Conservation (phyloP, 164 flowering plant genomes). For the Liquidambar formosana region DNA sequence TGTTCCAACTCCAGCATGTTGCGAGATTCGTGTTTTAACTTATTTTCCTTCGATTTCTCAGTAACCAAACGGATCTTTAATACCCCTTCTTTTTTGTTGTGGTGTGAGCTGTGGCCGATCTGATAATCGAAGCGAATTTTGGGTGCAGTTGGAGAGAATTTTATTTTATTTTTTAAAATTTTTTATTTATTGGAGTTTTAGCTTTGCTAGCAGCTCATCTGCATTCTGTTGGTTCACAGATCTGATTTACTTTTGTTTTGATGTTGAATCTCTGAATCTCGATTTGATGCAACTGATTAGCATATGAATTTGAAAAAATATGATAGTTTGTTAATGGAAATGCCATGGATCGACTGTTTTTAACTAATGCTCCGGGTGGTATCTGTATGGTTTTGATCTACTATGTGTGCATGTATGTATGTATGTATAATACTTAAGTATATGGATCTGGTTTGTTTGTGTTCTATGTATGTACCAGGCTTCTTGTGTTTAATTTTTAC, state of each 20-base stretch:
- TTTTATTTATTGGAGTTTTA: neutral
- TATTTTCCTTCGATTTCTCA: neutral
- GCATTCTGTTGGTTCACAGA: neutral
- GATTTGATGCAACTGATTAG: too few relatives aligned
- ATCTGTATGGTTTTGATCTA: too few relatives aligned
- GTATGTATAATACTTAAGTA: too few relatives aligned
- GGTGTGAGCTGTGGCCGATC: conserved; percentile 12
- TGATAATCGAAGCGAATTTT: neutral
- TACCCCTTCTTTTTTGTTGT: neutral
- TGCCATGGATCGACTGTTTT: neutral
- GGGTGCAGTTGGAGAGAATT: neutral
- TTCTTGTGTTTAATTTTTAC: too few relatives aligned
- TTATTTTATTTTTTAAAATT: too few relatives aligned
- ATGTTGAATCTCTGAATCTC: too few relatives aligned
- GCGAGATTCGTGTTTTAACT: neutral
- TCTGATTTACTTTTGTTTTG: conserved; percentile 3
- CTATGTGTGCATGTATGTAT: too few relatives aligned
- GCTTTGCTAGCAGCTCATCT: neutral
- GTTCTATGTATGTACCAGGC: too few relatives aligned
- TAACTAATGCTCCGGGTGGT: neutral
- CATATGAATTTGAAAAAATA: neutral
- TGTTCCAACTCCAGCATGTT: neutral
- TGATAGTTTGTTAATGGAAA: neutral
- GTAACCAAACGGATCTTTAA: neutral
- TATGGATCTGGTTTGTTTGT: too few relatives aligned